These are phyloP conservation scores for Dictyostelium discoideum DNA, from an alignment of 78 protist species.

Conservation along the genomic window DNA sequence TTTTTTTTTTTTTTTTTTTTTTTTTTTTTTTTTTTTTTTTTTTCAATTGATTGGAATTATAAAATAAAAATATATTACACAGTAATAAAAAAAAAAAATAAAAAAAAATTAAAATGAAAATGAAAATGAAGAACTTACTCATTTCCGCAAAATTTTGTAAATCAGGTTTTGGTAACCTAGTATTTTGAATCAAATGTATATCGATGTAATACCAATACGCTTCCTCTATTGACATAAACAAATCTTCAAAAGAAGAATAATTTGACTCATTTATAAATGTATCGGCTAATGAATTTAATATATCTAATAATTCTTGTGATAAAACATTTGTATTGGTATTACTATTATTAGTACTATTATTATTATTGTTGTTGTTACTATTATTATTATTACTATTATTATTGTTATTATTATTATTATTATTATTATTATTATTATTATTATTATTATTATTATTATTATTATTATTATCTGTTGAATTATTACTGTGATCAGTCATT, in stretches of 20 bases:
- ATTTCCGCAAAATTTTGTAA: slow-evolving; percentile 42
- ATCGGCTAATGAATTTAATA: slow-evolving; percentile 53
- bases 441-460: neutral
- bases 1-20: neutral
- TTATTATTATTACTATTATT: neutral
- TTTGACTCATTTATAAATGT: slow-evolving; percentile 68
- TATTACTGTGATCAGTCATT: neutral
- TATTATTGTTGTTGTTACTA: neutral
- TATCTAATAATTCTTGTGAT: slow-evolving; percentile 44
- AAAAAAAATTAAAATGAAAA: neutral
- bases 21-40: too few relatives aligned
- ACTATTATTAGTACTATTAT: neutral
- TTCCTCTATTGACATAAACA: slow-evolving; percentile 72
- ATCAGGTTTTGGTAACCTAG: slow-evolving; percentile 67
- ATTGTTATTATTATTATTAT: neutral
- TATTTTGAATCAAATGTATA: slow-evolving; percentile 64
- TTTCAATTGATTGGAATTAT: neutral
- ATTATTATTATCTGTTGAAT: neutral
- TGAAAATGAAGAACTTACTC: slow-evolving; percentile 2
- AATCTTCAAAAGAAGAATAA: slow-evolving; percentile 71
- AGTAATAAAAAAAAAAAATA: neutral
- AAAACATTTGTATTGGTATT: neutral
- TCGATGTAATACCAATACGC: slow-evolving; percentile 79
- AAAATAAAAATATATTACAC: neutral
- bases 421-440: too few relatives aligned